Conservation (phyloP, 179 eudicot species). For the Beta macrorhiza region DNA sequence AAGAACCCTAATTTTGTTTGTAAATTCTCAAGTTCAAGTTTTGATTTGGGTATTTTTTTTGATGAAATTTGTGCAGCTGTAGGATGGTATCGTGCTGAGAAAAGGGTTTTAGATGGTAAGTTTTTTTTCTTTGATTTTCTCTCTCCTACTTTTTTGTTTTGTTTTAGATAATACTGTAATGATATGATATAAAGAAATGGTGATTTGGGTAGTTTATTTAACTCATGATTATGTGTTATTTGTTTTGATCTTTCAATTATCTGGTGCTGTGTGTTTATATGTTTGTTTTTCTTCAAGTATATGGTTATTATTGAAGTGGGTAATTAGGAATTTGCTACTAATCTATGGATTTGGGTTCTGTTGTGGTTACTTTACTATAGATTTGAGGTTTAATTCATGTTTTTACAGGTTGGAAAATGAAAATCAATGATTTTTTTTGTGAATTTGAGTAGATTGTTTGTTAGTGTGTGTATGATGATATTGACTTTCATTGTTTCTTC, state of each 20-base stretch:
- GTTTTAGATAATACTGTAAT: too few relatives aligned
- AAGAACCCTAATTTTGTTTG: conserved; percentile 8
- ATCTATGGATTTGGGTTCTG: conserved; percentile 1
- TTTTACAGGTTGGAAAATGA: not conserved
- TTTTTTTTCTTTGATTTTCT: not conserved
- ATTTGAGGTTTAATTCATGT: too few relatives aligned
- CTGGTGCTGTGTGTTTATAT: not conserved
- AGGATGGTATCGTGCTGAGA: conserved; percentile 16
- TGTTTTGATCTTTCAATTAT: not conserved
- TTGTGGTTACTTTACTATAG: not conserved
- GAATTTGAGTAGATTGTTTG: not conserved
- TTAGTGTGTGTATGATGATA: conserved; percentile 2
- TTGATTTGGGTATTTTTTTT: not conserved
- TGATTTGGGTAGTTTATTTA: not conserved
- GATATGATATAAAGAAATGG: not conserved
- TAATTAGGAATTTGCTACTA: not conserved
- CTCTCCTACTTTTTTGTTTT: not conserved
- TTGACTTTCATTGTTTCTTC: not conserved
- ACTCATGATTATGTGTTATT: not conserved
- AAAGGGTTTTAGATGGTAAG: conserved; percentile 26
- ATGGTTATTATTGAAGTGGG: not conserved
- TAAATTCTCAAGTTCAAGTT: not conserved
- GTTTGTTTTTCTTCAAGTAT: not conserved
- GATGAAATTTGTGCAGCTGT: not conserved
- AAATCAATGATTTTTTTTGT: not conserved